Percentiles rank a stretch among this genome's conserved stretches.
phyloP scores from a whole-genome alignment of 2,329 filamentous ascomycete genomes.

The Penicillium thymicola region DNA sequence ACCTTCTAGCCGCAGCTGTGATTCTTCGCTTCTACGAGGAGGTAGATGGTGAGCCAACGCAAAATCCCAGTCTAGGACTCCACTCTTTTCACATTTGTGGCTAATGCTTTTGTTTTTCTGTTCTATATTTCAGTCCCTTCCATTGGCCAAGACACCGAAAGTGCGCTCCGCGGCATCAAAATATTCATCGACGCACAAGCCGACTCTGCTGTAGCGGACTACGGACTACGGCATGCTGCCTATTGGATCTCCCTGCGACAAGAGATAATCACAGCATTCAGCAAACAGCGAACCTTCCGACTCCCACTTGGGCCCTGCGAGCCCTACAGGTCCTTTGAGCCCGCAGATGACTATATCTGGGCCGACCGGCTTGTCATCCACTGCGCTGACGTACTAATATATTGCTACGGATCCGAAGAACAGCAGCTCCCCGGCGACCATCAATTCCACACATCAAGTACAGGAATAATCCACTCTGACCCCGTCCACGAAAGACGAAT shows the following conservation, averaged over 20 bases:
- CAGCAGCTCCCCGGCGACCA: background rate
- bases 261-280: slow-evolving; percentile 48
- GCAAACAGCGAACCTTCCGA: slow-evolving; percentile 39
- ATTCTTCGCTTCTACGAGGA: slow-evolving; percentile 46
- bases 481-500: slow-evolving; percentile 18
- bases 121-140: slow-evolving; percentile 8
- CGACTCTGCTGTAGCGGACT: slow-evolving; percentile 12
- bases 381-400: slow-evolving; percentile 62
- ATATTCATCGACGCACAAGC: slow-evolving; percentile 36
- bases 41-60: slow-evolving; percentile 30
- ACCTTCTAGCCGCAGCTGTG: slow-evolving; percentile 42
- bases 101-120: too few relatives aligned
- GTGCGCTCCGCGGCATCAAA: slow-evolving; percentile 22
- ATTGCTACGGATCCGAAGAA: slow-evolving; percentile 51
- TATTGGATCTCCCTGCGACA: slow-evolving; percentile 51
- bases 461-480: background rate
- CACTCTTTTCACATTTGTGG: too few relatives aligned
- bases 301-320: slow-evolving; percentile 40
- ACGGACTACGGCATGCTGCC: slow-evolving; percentile 42
- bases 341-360: slow-evolving; percentile 34
- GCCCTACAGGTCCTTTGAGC: slow-evolving; percentile 34
- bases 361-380: slow-evolving; percentile 56
- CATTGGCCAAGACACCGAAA: slow-evolving; percentile 20
- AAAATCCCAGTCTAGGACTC: too few relatives aligned
- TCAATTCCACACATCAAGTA: too few relatives aligned